Percentiles rank a stretch among this genome's conserved stretches.
Evolutionary conservation across 768 basidiomycete species (phyloP).

Genomic region (Postia placenta): DNA sequence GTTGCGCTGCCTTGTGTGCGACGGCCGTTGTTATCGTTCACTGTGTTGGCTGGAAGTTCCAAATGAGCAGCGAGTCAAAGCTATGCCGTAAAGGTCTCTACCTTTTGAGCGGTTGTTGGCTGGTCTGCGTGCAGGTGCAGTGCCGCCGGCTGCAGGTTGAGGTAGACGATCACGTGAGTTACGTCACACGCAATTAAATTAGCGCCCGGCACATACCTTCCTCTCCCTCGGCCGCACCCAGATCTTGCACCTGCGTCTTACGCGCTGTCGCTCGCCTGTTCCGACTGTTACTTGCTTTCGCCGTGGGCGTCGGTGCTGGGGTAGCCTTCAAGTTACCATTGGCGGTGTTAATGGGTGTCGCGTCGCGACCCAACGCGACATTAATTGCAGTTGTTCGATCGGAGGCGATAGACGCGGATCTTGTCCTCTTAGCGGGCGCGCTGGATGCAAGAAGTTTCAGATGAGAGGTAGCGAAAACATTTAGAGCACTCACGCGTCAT

Average conservation of each 20-base stretch:
- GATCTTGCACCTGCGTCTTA: slow-evolving; percentile 25
- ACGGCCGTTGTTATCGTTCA: slow-evolving; percentile 40
- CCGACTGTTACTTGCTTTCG: slow-evolving; percentile 20
- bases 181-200: slow-evolving; percentile 17
- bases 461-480: slow-evolving; percentile 1
- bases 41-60: slow-evolving; percentile 25
- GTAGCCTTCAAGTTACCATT: slow-evolving; percentile 16
- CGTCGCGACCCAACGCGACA: slow-evolving; percentile 16
- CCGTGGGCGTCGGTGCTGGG: slow-evolving; percentile 12
- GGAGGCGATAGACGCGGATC: slow-evolving; percentile 69
- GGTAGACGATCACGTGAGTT: slow-evolving; percentile 29
- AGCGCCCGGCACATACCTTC: slow-evolving; percentile 43
- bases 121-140: slow-evolving; percentile 21
- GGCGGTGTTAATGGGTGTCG: slow-evolving; percentile 25
- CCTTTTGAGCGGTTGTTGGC: slow-evolving; percentile 31
- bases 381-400: slow-evolving; percentile 43
- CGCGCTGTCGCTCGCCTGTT: slow-evolving; percentile 25
- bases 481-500: slow-evolving; percentile 51
- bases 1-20: slow-evolving; percentile 38
- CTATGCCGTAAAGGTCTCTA: slow-evolving; percentile 10
- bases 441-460: no score
- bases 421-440: slow-evolving; percentile 60
- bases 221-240: slow-evolving; percentile 44
- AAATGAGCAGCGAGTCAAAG: no score
- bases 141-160: slow-evolving; percentile 28